Percentiles rank a stretch among this genome's conserved stretches.
Evolutionary conservation across 2,329 filamentous ascomycete species (phyloP).

Genomic region (Fusarium siculi): DNA sequence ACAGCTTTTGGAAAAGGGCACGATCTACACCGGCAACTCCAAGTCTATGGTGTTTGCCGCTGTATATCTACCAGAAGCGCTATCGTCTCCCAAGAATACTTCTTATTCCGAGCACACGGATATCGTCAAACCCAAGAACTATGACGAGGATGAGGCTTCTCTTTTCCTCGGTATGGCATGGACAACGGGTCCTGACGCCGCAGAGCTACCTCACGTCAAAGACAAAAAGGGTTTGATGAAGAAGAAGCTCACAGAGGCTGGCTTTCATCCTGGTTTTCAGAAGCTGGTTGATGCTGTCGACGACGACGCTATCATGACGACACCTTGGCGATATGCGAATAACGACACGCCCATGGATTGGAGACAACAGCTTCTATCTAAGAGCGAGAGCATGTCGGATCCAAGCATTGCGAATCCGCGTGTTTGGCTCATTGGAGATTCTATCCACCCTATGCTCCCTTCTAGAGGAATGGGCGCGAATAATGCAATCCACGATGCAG

Average conservation of each 20-base stretch:
- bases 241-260: background rate
- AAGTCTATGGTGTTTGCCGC: background rate
- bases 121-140: background rate
- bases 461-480: background rate
- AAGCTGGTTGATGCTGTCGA: background rate
- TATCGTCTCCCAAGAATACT: background rate
- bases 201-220: background rate
- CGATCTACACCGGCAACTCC: background rate
- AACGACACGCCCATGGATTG: background rate
- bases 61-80: background rate
- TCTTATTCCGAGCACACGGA: fast-evolving
- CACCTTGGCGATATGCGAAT: background rate
- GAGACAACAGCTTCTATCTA: fast-evolving
- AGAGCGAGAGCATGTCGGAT: fast-evolving
- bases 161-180: background rate
- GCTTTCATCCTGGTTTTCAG: background rate
- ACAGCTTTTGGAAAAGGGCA: background rate
- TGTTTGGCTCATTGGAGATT: background rate
- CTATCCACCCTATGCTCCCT: background rate
- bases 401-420: background rate
- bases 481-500: background rate
- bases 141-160: background rate
- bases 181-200: background rate
- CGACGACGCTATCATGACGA: background rate
- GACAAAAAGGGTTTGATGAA: background rate